phyloP scores from a whole-genome alignment of 768 basidiomycete genomes.

The Tricholoma sp. region DNA sequence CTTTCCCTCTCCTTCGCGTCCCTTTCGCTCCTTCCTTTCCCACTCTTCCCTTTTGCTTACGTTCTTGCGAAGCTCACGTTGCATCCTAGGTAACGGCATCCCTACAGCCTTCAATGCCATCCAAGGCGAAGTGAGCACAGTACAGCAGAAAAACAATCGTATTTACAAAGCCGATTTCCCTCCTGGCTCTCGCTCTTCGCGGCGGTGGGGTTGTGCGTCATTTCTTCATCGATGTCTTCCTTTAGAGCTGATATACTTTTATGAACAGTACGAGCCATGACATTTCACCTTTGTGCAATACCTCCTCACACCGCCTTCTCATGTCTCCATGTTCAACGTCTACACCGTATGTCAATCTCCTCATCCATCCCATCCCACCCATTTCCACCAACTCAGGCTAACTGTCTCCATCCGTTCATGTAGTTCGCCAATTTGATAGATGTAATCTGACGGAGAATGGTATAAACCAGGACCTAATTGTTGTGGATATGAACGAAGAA shows the following conservation, averaged over 20 bases:
- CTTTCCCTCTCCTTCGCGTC: no score
- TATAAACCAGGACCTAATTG: no score
- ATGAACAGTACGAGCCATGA: slow-evolving; percentile 90
- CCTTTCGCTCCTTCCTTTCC: no score
- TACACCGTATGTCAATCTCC: slow-evolving; percentile 67
- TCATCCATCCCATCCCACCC: not conserved
- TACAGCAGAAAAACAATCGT: slow-evolving; percentile 33
- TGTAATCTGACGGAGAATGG: no score
- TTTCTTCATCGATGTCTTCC: no score
- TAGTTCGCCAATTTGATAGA: slow-evolving; percentile 84
- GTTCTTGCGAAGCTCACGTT: no score
- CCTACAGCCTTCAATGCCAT: slow-evolving; percentile 85
- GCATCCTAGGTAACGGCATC: no score
- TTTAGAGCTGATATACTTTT: no score
- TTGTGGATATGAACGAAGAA: no score
- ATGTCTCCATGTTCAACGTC: slow-evolving; percentile 90
- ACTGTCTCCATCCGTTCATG: not conserved
- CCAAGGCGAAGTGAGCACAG: slow-evolving; percentile 42
- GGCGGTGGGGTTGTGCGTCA: slow-evolving; percentile 84
- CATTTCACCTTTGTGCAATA: slow-evolving; percentile 97
- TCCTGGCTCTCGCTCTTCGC: slow-evolving; percentile 77
- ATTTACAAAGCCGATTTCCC: slow-evolving; percentile 78
- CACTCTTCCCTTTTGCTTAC: no score
- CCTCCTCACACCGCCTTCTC: slow-evolving; percentile 86
- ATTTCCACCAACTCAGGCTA: no score